Percentiles rank a stretch among this genome's conserved stretches.
These are phyloP conservation scores for Wickerhamiella pararugosa DNA, from an alignment of 1,139 yeast genomes.

Conservation along the genomic window DNA sequence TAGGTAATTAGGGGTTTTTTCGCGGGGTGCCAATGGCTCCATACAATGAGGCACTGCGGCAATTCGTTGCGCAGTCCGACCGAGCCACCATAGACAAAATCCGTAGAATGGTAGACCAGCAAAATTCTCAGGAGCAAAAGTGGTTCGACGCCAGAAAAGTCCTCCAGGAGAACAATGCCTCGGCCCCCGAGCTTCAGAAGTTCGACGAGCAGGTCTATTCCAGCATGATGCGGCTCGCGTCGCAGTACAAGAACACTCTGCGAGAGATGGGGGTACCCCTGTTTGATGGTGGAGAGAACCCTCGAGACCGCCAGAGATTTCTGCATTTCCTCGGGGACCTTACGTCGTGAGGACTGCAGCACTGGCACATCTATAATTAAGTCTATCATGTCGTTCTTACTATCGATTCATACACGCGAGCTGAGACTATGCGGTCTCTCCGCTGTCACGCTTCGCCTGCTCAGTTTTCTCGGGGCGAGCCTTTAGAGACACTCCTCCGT, in stretches of 20 bases:
- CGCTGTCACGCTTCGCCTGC: background rate
- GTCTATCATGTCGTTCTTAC: too few relatives aligned
- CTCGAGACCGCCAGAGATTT: background rate
- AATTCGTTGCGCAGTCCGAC: background rate
- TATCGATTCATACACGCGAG: background rate
- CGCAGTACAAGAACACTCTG: background rate
- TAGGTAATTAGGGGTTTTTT: too few relatives aligned
- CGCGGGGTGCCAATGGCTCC: too few relatives aligned
- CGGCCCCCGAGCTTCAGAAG: background rate
- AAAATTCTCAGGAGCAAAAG: background rate
- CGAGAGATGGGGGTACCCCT: background rate
- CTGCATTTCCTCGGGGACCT: background rate
- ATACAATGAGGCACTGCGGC: background rate
- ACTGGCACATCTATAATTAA: background rate
- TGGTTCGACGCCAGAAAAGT: background rate
- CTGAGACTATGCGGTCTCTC: background rate
- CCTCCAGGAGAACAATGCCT: background rate
- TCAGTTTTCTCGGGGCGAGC: background rate
- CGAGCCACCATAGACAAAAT: background rate
- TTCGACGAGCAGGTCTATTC: background rate
- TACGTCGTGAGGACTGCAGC: background rate
- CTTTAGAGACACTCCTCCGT: slow-evolving; percentile 38
- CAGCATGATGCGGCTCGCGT: background rate
- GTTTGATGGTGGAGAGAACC: background rate
- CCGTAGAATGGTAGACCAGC: background rate